Base-by-base conservation (phyloP, 441 rosid genomes). In the Erodium trifolium region DNA sequence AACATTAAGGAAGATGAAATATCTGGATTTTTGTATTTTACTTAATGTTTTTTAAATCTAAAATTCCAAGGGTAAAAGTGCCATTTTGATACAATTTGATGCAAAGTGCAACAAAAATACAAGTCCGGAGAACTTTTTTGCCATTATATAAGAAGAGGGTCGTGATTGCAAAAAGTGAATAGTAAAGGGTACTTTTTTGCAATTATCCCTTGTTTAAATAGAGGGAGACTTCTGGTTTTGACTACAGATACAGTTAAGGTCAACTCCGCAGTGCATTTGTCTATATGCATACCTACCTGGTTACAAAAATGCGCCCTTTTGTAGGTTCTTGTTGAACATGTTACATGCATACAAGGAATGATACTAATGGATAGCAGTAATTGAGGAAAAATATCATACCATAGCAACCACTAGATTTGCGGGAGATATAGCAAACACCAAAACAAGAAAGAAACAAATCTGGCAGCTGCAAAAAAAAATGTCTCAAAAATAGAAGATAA, bases 381-480 rank as follows among this genome's bases (percentile, higher is more conserved):
- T 23, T 2, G 10, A 27, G 63, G 49, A 57, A 72, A 72, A 41
- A 8, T 31, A 55, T 39, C 80, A 71, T 84, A 91, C 99, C 96
- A 85, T 76, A 66, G 96, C 99, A 78, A 90, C 74, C 62, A 78
- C 87, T 47, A 87, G 86, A 82, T 84, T 90, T 82, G 94, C 90
- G 29, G 96, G 96, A 71, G 99, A 91, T 47, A 81, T 80, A 27
- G 86, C 93, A 71, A 71, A 91, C 76, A 72, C 99, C 97, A 66
- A 79, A 87, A 78, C 96, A 94, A 68, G 99, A 91, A 63, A 81
- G 69, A 69, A 87, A 88, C 63, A 74, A 80, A 78, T 86, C 90
- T 51, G 96, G 96, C 78, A 91, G 80, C 96, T 94, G 88, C 80
- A 84, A 34, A 71, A 13, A 41, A 66, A 34, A 62, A 68, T 64